Conservation (phyloP, 352 stramenopile genomes). For the Aphanomyces stellatus region DNA sequence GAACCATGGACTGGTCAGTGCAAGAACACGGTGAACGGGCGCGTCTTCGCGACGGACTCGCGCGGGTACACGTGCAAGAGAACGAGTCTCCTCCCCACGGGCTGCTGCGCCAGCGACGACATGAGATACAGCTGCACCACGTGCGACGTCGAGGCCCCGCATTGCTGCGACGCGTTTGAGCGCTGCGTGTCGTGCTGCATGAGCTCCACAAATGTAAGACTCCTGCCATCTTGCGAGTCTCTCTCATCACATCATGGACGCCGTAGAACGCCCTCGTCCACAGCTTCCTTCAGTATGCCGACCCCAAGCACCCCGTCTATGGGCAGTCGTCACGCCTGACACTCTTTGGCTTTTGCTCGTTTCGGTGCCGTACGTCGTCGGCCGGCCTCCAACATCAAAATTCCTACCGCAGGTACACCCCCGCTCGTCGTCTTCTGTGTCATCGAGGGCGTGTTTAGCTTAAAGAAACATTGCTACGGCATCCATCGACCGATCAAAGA, state of each 20-base stretch:
- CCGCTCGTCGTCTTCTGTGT: not conserved
- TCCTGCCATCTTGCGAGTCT: not conserved
- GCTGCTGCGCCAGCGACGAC: constrained; percentile 61
- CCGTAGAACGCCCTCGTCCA: constrained; percentile 42
- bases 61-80: constrained; percentile 43
- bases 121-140: constrained; percentile 51
- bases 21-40: constrained; percentile 48
- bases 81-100: constrained; percentile 28
- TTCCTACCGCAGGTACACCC: constrained; percentile 50
- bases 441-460: not conserved
- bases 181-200: constrained; percentile 76
- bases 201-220: constrained; percentile 56
- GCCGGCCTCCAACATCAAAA: constrained; percentile 71
- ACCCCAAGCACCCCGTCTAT: constrained; percentile 55
- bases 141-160: constrained; percentile 54
- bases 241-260: not conserved
- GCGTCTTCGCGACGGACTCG: constrained; percentile 41
- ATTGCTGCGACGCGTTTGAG: constrained; percentile 60
- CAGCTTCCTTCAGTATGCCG: constrained; percentile 50
- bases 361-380: constrained; percentile 64
- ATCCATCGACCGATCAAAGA: constrained; percentile 52
- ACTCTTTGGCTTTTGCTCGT: constrained; percentile 62
- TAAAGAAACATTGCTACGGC: constrained; percentile 54
- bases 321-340: constrained; percentile 39
- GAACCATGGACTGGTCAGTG: constrained; percentile 33